A percentile compares a stretch with the other conserved stretches of the same genome.
These are phyloP conservation scores for Sporothrix schenckii DNA, from an alignment of 2,329 filamentous ascomycete species.

Conservation along the genomic window DNA sequence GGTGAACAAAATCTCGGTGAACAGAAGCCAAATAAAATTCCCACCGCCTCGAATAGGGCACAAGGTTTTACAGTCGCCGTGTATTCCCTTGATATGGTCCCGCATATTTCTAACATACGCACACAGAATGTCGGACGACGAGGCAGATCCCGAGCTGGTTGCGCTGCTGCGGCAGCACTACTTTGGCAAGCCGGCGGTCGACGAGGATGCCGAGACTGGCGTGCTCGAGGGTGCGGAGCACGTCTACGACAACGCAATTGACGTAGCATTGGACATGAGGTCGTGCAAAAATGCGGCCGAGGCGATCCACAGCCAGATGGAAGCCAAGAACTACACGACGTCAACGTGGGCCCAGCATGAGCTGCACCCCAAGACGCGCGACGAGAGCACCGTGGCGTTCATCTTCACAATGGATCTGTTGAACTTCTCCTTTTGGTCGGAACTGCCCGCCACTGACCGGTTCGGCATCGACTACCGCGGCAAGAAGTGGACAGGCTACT, in stretches of 20 bases:
- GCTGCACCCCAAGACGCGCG: conserved; percentile 80
- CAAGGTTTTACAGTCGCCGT: too few relatives aligned
- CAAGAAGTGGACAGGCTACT: conserved; percentile 89
- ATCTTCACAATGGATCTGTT: conserved; percentile 97
- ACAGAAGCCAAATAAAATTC: background rate
- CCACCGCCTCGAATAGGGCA: too few relatives aligned
- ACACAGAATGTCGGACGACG: conserved; percentile 79
- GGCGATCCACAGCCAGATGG: conserved; percentile 79
- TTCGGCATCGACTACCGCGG: conserved; percentile 83
- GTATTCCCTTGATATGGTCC: background rate
- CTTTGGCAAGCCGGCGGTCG: conserved; percentile 58
- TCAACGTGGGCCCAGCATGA: conserved; percentile 86
- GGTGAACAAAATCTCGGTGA: conserved; percentile 24
- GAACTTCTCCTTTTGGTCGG: conserved; percentile 97
- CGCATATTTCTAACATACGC: background rate
- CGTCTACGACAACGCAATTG: conserved; percentile 89
- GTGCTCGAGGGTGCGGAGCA: conserved; percentile 82
- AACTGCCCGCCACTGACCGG: conserved; percentile 66
- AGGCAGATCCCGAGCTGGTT: conserved; percentile 84
- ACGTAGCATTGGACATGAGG: conserved; percentile 84
- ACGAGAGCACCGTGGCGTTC: conserved; percentile 81
- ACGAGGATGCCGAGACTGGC: conserved; percentile 71
- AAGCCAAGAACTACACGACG: conserved; percentile 79
- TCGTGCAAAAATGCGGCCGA: conserved; percentile 81
- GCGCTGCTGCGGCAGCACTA: conserved; percentile 82